These are phyloP conservation scores for Saccharum officinarum DNA, from an alignment of 176 grass and related monocot species.

Conservation along the genomic window DNA sequence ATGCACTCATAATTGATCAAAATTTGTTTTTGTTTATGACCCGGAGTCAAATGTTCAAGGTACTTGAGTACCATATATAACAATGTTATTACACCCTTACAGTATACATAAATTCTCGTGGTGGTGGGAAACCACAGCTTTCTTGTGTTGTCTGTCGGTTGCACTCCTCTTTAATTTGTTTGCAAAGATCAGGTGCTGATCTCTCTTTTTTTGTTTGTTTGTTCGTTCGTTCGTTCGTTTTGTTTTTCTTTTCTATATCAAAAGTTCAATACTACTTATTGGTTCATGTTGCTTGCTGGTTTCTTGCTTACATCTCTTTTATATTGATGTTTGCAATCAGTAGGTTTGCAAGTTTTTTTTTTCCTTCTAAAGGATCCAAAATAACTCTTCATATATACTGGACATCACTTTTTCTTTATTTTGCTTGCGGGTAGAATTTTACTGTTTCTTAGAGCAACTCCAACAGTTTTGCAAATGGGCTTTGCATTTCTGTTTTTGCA, in stretches of 20 bases:
- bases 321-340: too few relatives aligned
- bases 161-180: not conserved
- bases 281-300: not conserved
- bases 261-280: not conserved
- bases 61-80: not conserved
- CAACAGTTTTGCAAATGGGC: too few relatives aligned
- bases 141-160: not conserved
- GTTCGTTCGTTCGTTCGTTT: not conserved
- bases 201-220: not conserved
- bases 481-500: too few relatives aligned
- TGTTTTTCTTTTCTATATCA: not conserved
- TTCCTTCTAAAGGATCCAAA: too few relatives aligned
- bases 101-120: slow-evolving; percentile 23
- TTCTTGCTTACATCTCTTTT: too few relatives aligned
- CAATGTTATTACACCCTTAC: not conserved
- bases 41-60: not conserved
- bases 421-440: too few relatives aligned
- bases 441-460: too few relatives aligned
- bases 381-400: too few relatives aligned
- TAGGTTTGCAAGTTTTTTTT: too few relatives aligned
- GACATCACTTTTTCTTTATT: too few relatives aligned
- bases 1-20: slow-evolving; percentile 49
- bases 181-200: not conserved
- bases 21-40: slow-evolving; percentile 24
- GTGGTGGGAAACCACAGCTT: not conserved